Conservation (phyloP, 345 rosid genomes). For the Camelina neglecta region DNA sequence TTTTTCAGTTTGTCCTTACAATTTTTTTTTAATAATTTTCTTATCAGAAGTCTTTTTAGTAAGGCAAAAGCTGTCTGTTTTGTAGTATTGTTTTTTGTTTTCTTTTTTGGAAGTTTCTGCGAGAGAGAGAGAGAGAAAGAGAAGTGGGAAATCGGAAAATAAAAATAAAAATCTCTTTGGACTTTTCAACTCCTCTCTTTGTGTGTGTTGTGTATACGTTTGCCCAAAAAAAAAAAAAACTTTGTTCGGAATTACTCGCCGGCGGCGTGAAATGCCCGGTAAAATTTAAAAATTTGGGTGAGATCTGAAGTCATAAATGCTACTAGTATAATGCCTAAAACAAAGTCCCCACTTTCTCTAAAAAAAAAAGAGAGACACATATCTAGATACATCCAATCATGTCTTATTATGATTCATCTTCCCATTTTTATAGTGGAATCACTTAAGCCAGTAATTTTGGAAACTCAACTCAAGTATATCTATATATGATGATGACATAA, state of each 20-base stretch:
- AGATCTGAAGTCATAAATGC: slow-evolving; percentile 20
- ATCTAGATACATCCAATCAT: slow-evolving; percentile 32
- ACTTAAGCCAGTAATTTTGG: slow-evolving; percentile 11
- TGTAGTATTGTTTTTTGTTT: not conserved
- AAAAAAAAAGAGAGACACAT: slow-evolving; percentile 10
- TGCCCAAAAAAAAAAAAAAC: not conserved
- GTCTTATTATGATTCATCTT: slow-evolving; percentile 29
- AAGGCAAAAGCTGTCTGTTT: slow-evolving; percentile 36
- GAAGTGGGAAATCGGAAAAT: slow-evolving; percentile 26
- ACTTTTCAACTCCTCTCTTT: slow-evolving; percentile 29
- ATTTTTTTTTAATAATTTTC: not conserved
- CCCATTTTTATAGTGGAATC: slow-evolving; percentile 22
- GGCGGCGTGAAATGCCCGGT: slow-evolving; percentile 30
- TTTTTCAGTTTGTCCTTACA: not conserved
- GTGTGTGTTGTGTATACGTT: not conserved
- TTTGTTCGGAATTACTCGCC: slow-evolving; percentile 16
- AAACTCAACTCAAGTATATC: not conserved
- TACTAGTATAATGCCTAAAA: slow-evolving; percentile 31
- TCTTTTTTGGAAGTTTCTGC: slow-evolving; percentile 35
- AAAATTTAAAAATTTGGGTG: not conserved
- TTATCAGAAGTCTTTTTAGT: slow-evolving; percentile 32
- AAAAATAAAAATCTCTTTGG: not conserved
- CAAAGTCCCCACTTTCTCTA: slow-evolving; percentile 33
- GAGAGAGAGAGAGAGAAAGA: not conserved
- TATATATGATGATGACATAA: not conserved